Evolutionary conservation across 2,329 filamentous ascomycete genomes (phyloP), one percentile per base, ranked within the genome.

Genomic region (Ceratocystis huliohia): DNA sequence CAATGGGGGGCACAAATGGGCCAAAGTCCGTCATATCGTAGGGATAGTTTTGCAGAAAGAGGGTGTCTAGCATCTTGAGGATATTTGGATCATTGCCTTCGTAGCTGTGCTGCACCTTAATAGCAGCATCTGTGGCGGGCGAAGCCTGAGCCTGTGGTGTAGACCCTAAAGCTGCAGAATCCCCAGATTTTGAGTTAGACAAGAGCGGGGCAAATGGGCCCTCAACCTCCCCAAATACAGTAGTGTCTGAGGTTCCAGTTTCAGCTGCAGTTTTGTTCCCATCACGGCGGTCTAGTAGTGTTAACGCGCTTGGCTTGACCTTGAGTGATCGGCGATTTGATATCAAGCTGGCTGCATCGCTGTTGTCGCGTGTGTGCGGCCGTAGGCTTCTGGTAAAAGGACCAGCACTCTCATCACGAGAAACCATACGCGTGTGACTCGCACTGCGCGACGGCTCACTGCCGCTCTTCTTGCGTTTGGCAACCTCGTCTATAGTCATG

Each of bases 401-500:
- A 4, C 66, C 56, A 10, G 46, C 41, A 30, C 64, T 64, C 4
- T 56, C 64, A 33, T 68, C 67, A 5, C 67, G 50, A 10, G 67
- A 66, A 25, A 68, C 41, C 41, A 45, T 53, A 17, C 67, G 59
- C 7, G 46, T 61, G 44, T 65, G 66, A 25, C 66, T 67, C 45
- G 25, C 59, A 22, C 67, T 68, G 2, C 64, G 64, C 8, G 48
- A 59, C 53, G 48, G 63, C 20, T 80, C 15, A 79, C 78, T 37
- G 79, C 78, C 65, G 79, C 79, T 69, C 79, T 79, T 72, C 79
- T 81, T 1, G 83, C 77, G 6, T 25, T 63, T 63, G 17, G 83
- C 75, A 0, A 85, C 79, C 69, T 88, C 86, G 72, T 93, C 88
- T 69, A 94, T 91, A 0, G 88, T 91, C 77, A 90, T 92, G 0